Conservation (phyloP, 441 rosid genomes). For the Pelargonium cotyledonis region DNA sequence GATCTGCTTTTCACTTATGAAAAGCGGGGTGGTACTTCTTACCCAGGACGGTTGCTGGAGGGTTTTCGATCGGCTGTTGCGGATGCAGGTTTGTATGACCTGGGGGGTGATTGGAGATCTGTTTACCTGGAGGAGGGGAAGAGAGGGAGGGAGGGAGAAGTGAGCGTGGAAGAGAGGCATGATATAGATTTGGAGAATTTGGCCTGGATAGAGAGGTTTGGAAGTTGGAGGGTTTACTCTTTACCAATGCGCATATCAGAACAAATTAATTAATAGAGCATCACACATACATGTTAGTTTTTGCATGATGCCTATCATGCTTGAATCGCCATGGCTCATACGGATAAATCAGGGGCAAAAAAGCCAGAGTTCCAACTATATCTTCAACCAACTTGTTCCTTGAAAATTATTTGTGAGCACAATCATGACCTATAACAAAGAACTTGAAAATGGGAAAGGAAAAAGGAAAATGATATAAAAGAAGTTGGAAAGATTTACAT, state of each 20-base stretch:
- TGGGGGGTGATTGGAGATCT: too few species aligned
- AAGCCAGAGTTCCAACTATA: constrained; percentile 84
- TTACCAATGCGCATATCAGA: background rate
- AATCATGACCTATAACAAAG: constrained; percentile 97
- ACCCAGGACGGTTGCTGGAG: too few species aligned
- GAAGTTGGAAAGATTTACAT: background rate
- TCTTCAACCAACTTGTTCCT: constrained; percentile 87
- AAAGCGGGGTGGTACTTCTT: too few species aligned
- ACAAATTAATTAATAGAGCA: constrained; percentile 12
- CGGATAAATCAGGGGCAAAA: constrained; percentile 82
- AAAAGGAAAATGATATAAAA: background rate
- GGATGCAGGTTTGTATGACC: too few species aligned
- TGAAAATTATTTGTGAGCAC: constrained; percentile 93
- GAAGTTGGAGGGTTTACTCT: background rate
- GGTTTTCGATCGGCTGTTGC: too few species aligned
- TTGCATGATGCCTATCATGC: constrained; percentile 93
- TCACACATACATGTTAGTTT: constrained; percentile 86
- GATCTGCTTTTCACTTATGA: too few species aligned
- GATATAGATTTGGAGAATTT: too few species aligned
- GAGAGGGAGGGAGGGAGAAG: too few species aligned
- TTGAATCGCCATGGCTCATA: constrained; percentile 96
- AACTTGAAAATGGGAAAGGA: constrained; percentile 39
- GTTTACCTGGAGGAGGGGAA: too few species aligned
- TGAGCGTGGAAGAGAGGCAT: too few species aligned
- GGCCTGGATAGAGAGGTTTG: too few species aligned